Base-by-base conservation (phyloP, 2,329 filamentous ascomycete species). In the Verticillium tricorpus region DNA sequence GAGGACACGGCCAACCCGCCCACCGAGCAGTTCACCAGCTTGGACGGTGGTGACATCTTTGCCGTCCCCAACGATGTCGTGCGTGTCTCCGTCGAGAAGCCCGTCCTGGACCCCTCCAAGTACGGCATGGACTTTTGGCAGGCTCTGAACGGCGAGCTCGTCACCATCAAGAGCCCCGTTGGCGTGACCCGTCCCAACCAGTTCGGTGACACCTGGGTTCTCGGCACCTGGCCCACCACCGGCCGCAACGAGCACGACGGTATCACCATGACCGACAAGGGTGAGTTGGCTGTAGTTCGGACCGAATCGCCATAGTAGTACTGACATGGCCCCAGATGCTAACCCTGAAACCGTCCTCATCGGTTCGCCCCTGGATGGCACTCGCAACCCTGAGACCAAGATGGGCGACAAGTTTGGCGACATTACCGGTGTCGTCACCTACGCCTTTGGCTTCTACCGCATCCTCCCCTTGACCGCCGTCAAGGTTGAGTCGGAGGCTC, bases 101-200 rank as follows among this genome's bases (percentile, higher is more conserved):
- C 88, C 0, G 75, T 76, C 15, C 79, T 91, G 45, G 72, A 88
- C 63, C 88, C 88, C 2, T 74, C 76, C 25, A 74, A 77, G 52
- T 91, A 87, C 68, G 89, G 89, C 2, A 77, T 91, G 34, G 89
- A 91, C 71, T 92, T 91, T 70, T 91, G 89, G 89, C 86, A 91
- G 79, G 87, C 83, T 64, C 74, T 91, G 62, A 79, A 78, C 60
- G 89, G 88, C 32, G 87, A 91, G 73, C 77, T 90, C 8, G 88
- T 92, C 15, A 89, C 85, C 0, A 76, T 91, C 56, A 79, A 79
- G 66, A 79, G 75, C 56, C 83, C 86, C 1, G 80, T 76, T 14
- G 85, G 84, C 54, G 73, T 90, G 56, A 79, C 81, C 58, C 84
- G 83, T 61, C 85, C 89, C 2, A 91, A 87, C 70, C 76, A 73